Evolutionary conservation across 371 early-diverging fungal genomes (phyloP).

Genomic region (Coemansia sp.): DNA sequence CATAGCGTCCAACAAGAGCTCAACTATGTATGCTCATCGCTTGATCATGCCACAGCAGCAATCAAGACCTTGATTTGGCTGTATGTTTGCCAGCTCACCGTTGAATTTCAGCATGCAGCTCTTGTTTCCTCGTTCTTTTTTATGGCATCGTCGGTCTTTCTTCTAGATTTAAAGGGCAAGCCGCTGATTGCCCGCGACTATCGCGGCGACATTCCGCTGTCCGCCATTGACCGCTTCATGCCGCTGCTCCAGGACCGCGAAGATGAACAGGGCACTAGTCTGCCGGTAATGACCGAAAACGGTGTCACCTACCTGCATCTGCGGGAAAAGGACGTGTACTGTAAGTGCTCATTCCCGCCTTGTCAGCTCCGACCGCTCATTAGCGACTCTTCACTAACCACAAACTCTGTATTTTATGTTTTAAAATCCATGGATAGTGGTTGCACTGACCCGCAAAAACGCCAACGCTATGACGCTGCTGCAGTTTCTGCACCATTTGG

Average conservation of each 20-base stretch:
- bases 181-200: constrained; percentile 92
- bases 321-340: constrained; percentile 89
- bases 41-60: background rate
- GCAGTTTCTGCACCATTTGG: constrained; percentile 89
- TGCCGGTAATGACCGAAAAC: constrained; percentile 90
- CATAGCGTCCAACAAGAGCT: too few relatives aligned
- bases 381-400: background rate
- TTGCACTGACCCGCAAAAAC: constrained; percentile 95
- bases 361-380: background rate
- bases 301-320: constrained; percentile 94
- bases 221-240: constrained; percentile 95
- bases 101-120: background rate
- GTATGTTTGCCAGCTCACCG: background rate
- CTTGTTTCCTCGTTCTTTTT: constrained; percentile 1
- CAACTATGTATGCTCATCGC: too few relatives aligned
- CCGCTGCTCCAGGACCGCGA: constrained; percentile 90
- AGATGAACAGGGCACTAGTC: constrained; percentile 84
- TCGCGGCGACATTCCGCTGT: constrained; percentile 92
- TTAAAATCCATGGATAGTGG: constrained; percentile 57
- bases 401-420: background rate
- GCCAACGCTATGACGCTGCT: constrained; percentile 94
- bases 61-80: background rate
- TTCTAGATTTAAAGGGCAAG: constrained; percentile 94
- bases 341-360: constrained; percentile 59
- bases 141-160: constrained; percentile 78